Base-by-base conservation (phyloP, 2,329 filamentous ascomycete species). In the Calonectria montana region DNA sequence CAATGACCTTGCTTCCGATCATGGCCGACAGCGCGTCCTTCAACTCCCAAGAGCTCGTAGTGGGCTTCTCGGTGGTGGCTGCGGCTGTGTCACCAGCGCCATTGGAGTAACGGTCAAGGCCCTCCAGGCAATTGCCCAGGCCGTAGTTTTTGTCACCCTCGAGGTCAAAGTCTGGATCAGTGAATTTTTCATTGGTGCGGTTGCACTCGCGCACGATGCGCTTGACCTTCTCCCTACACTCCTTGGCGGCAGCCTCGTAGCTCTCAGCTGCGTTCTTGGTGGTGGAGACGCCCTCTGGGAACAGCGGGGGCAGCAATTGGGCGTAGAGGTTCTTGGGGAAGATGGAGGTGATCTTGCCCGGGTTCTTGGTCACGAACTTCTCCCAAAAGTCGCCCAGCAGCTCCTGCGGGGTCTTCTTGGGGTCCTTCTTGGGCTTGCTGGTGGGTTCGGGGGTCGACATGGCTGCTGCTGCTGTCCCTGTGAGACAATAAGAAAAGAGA, bases 161-260 rank as follows among this genome's bases (percentile, higher is more conserved):
- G 57, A 86, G 82, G 67, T 86, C 84, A 67, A 86, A 87, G 73
- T 86, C 84, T 1, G 83, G 80, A 64, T 87, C 85, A 48, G 83
- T 85, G 69, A 85, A 87, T 77, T 85, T 87, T 67, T 84, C 81
- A 72, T 87, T 87, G 39, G 83, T 86, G 35, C 84, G 84, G 45
- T 83, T 77, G 76, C 85, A 87, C 72, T 86, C 84, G 81, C 62
- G 82, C 83, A 31, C 82, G 80, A 73, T 86, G 87, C 61, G 84
- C 81, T 39, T 75, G 74, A n/a, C 84, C 83, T 18, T 85, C 84
- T 4, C 80, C 78, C 50, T 35, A 29, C 50, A 55, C 18, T 55
- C 27, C 50, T 55, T 55, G 50, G 50, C 50, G 8, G 50, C 50
- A 35, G 50, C 50, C 72, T 86, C 83, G 73, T 87, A 87, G 73